Conservation (phyloP, 495 filamentous ascomycete species). For the Aspergillus asperescens region DNA sequence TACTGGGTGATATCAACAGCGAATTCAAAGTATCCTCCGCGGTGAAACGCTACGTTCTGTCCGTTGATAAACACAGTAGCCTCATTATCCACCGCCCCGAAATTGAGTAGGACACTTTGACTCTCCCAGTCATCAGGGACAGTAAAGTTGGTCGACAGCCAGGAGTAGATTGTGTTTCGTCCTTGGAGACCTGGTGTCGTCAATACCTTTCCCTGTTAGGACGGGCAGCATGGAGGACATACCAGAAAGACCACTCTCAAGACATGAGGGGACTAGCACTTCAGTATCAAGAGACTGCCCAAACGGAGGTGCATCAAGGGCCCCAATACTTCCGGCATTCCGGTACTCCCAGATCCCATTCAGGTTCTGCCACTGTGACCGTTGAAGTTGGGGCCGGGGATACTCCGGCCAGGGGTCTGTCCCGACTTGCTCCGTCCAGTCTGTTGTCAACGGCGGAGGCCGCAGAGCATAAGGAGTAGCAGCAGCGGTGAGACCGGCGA, state of each 20-base stretch:
- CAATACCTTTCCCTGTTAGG: neutral
- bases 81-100: conserved; percentile 65
- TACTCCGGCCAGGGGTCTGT: conserved; percentile 63
- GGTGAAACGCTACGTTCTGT: conserved; percentile 46
- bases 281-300: conserved; percentile 38
- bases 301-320: conserved; percentile 39
- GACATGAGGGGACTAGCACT: conserved; percentile 59
- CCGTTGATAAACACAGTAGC: conserved; percentile 62
- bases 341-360: conserved; percentile 66
- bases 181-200: conserved; percentile 46
- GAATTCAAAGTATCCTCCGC: conserved; percentile 60
- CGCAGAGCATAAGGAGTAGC: conserved; percentile 23
- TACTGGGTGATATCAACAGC: conserved; percentile 52
- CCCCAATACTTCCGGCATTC: conserved; percentile 35
- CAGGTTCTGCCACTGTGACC: conserved; percentile 55
- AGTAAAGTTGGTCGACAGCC: conserved; percentile 55
- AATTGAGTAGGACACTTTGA: conserved; percentile 53
- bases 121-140: conserved; percentile 45
- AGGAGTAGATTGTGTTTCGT: conserved; percentile 46
- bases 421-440: conserved; percentile 58
- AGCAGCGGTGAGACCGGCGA: conserved; percentile 1
- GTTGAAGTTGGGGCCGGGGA: conserved; percentile 56
- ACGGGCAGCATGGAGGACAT: neutral
- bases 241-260: conserved; percentile 55
- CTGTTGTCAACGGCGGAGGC: conserved; percentile 49